Evolutionary conservation across 225 moss, liverwort and hornwort genomes (phyloP), one percentile per base, ranked within the genome.

Genomic region (Physcomitrium patens): DNA sequence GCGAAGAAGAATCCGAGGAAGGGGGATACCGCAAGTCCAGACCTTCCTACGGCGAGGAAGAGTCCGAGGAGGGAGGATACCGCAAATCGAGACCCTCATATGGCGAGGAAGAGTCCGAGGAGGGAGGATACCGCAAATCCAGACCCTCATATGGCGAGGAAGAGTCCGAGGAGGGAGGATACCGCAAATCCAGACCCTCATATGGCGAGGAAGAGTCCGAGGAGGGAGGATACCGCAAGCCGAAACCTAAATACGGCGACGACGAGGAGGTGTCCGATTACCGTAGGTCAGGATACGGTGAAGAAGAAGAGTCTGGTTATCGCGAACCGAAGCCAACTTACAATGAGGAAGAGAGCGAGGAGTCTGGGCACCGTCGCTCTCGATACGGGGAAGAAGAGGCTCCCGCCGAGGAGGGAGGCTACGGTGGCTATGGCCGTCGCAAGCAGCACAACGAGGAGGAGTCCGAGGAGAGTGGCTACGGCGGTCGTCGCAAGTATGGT

Each of bases 361-460:
- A 37, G 31, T 37, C 31, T 37, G 31, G 31, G 7, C 5, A 37
- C 31, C 31, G 31, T 37, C 31, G 31, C 31, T 37, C 31, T 1
- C 31, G 5, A 3, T 76, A 80, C 15, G 67, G 67, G 31, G 31
- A 37, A 31, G 72, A 52, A 8, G 73, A 79, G 24, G 24, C 68
- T 15, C 68, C 42, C 2, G 69, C 31, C 31, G 31, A 64, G 0
- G 78, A 71, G 7, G 83, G 57, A 31, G 67, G 67, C 0, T 63
- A 44, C 1, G 46, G 65, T 8, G 77, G 73, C 16, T 66, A 66
- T 28, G 73, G 70, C 45, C 76, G 68, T 37, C 31, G 31, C 16
- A 37, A 10, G 54, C 55, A 41, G 27, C 58, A 74, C 24, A 63
- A 68, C 2, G 78, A 72, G 17, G 72, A 50, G 19, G 44, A 43